These are phyloP conservation scores for Russula olivacea DNA, from an alignment of 768 basidiomycete genomes.

Conservation along the genomic window DNA sequence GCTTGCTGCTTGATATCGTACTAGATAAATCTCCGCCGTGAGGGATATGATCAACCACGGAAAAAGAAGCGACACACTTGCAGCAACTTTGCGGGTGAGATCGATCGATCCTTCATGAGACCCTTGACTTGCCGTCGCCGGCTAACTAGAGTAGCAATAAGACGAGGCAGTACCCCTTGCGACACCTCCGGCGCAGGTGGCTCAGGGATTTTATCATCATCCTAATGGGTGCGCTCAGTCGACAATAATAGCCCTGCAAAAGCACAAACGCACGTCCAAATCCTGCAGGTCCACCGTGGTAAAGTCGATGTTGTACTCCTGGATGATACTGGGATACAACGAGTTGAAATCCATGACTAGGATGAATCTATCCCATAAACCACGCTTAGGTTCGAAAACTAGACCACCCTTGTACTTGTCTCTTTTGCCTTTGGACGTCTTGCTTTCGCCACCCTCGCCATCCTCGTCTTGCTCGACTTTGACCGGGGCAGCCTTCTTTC, in stretches of 20 bases:
- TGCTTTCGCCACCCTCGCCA: constrained; percentile 37
- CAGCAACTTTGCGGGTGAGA: constrained; percentile 65
- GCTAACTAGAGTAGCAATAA: constrained; percentile 93
- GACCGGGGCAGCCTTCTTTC: constrained; percentile 60
- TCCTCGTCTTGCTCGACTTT: constrained; percentile 51
- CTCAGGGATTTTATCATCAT: constrained; percentile 90
- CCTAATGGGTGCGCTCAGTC: constrained; percentile 38
- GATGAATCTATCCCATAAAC: constrained; percentile 94
- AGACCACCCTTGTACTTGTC: constrained; percentile 99
- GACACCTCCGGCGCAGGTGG: constrained; percentile 63
- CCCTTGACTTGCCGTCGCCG: constrained; percentile 87
- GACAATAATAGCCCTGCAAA: not conserved
- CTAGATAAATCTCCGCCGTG: constrained; percentile 35
- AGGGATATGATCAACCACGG: constrained; percentile 2
- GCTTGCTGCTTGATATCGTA: constrained; percentile 98
- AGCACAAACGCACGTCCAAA: constrained; percentile 40
- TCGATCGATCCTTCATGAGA: constrained; percentile 85
- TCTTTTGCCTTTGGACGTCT: constrained; percentile 58
- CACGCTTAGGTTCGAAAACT: constrained; percentile 93
- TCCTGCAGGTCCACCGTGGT: constrained; percentile 82
- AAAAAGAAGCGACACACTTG: constrained; percentile 50
- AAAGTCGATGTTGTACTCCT: constrained; percentile 99
- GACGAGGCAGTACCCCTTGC: constrained; percentile 91
- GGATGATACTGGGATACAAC: constrained; percentile 97
- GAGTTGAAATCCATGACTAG: constrained; percentile 99